A percentile compares a stretch with the other conserved stretches of the same genome.
These are phyloP conservation scores for Boletus rubroflammeus DNA, from an alignment of 768 basidiomycete species.

Conservation along the genomic window DNA sequence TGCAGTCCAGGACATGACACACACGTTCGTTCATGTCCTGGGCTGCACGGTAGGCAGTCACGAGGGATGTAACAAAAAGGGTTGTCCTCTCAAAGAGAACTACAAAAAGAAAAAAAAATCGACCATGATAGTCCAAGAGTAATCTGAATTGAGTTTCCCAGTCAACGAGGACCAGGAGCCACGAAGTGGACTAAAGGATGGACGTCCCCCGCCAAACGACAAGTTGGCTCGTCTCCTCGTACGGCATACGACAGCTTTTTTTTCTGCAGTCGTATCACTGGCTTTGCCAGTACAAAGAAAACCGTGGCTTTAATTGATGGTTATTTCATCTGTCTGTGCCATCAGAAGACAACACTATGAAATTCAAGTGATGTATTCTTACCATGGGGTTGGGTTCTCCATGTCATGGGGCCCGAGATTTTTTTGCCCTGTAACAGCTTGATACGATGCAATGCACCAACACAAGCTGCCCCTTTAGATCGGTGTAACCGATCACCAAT, in stretches of 20 bases:
- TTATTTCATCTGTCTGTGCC: neutral
- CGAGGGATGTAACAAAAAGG: neutral
- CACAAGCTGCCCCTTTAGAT: neutral
- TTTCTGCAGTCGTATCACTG: neutral
- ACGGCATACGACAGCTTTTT: neutral
- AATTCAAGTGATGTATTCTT: neutral
- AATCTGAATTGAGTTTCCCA: conserved; percentile 29
- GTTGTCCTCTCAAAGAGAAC: conserved; percentile 11
- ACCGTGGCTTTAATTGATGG: neutral
- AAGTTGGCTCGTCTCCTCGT: conserved; percentile 1
- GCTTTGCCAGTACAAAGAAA: neutral
- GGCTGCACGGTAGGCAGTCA: neutral
- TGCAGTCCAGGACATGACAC: neutral
- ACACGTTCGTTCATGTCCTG: neutral
- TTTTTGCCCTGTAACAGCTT: neutral
- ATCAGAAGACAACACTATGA: neutral
- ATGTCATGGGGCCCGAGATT: neutral
- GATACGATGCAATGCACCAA: neutral
- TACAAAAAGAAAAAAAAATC: neutral
- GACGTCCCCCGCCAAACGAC: neutral
- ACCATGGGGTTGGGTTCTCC: neutral
- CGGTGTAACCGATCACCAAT: neutral
- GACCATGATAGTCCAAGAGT: conserved; percentile 20
- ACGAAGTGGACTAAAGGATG: conserved; percentile 28
- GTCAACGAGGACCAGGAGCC: conserved; percentile 10